Percentiles rank a stretch among this genome's conserved stretches.
Evolutionary conservation across 1,284 basidiomycete species (phyloP).

Genomic region (Ustilago esculenta): DNA sequence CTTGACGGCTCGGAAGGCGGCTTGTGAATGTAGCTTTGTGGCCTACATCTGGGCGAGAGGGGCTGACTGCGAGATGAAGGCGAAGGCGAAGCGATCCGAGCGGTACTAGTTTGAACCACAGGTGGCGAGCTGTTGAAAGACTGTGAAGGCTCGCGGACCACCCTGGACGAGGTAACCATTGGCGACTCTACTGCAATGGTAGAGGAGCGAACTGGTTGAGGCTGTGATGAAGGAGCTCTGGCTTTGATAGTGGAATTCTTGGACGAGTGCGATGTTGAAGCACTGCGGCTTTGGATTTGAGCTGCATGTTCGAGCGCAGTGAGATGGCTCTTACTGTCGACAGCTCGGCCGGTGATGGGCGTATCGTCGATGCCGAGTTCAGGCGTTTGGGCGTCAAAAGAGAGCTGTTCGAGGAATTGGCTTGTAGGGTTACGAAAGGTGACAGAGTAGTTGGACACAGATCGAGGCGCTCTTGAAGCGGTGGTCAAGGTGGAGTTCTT

Average conservation of each 20-base stretch:
- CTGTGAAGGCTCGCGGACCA: neutral
- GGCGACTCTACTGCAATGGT: slow-evolving; percentile 13
- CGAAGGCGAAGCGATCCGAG: slow-evolving; percentile 1
- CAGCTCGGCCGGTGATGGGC: slow-evolving; percentile 14
- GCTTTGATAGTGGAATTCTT: slow-evolving; percentile 5
- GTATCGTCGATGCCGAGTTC: slow-evolving; percentile 36
- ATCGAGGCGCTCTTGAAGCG: slow-evolving; percentile 12
- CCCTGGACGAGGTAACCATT: neutral
- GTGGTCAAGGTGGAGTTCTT: slow-evolving; percentile 12
- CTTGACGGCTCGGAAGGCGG: slow-evolving; percentile 22
- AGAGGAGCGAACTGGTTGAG: slow-evolving; percentile 3
- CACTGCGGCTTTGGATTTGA: slow-evolving; percentile 21
- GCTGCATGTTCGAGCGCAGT: slow-evolving; percentile 43
- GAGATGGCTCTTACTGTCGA: slow-evolving; percentile 32
- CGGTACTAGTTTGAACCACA: neutral
- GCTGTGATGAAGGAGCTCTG: slow-evolving; percentile 4
- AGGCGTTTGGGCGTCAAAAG: slow-evolving; percentile 26
- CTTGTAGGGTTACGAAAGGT: slow-evolving; percentile 41
- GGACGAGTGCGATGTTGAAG: neutral
- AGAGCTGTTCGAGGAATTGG: slow-evolving; percentile 36
- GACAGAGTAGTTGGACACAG: slow-evolving; percentile 26
- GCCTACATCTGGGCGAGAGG: slow-evolving; percentile 15
- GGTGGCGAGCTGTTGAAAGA: neutral
- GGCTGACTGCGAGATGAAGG: slow-evolving; percentile 7
- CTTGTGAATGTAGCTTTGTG: slow-evolving; percentile 33